Conservation (phyloP, 2,329 filamentous ascomycete genomes). For the Epichloe baconii region DNA sequence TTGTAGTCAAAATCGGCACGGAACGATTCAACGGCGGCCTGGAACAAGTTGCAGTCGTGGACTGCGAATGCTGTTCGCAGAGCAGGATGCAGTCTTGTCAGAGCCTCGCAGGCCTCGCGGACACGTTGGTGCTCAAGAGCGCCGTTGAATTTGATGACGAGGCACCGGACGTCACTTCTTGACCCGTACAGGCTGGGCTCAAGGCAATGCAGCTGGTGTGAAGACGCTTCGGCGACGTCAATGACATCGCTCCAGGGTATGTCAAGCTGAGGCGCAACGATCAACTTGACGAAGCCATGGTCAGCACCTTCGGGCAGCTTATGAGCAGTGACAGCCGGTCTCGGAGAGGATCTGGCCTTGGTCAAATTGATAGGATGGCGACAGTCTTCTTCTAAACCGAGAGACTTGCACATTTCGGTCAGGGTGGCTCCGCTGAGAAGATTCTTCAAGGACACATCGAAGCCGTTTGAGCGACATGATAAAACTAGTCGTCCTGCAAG, state of each 20-base stretch:
- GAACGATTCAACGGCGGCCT: slow-evolving; percentile 32
- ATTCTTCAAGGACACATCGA: slow-evolving; percentile 28
- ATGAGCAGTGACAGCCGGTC: slow-evolving; percentile 3
- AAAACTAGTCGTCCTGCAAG: slow-evolving; percentile 31
- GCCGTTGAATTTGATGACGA: slow-evolving; percentile 35
- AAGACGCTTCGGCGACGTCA: slow-evolving; percentile 35
- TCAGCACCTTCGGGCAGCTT: slow-evolving; percentile 9
- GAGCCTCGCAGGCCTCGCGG: slow-evolving; percentile 31
- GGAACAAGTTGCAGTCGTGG: slow-evolving; percentile 32
- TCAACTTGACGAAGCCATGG: slow-evolving; percentile 25
- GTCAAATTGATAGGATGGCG: background rate
- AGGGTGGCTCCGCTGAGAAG: slow-evolving; percentile 28
- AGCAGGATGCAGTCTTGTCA: slow-evolving; percentile 33
- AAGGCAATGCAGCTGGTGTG: slow-evolving; percentile 33
- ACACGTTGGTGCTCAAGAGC: slow-evolving; percentile 28
- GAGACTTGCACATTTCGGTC: slow-evolving; percentile 30
- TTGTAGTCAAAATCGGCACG: slow-evolving; percentile 30
- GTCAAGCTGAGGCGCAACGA: slow-evolving; percentile 29
- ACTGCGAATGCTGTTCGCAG: slow-evolving; percentile 41
- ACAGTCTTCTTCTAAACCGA: slow-evolving; percentile 9
- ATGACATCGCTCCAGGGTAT: slow-evolving; percentile 29
- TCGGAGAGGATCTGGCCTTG: slow-evolving; percentile 2
- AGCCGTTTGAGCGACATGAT: slow-evolving; percentile 28
- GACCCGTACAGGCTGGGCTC: slow-evolving; percentile 33
- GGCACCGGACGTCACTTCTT: slow-evolving; percentile 32